Conservation (phyloP, 2,329 filamentous ascomycete genomes). For the Fusarium camptoceras region DNA sequence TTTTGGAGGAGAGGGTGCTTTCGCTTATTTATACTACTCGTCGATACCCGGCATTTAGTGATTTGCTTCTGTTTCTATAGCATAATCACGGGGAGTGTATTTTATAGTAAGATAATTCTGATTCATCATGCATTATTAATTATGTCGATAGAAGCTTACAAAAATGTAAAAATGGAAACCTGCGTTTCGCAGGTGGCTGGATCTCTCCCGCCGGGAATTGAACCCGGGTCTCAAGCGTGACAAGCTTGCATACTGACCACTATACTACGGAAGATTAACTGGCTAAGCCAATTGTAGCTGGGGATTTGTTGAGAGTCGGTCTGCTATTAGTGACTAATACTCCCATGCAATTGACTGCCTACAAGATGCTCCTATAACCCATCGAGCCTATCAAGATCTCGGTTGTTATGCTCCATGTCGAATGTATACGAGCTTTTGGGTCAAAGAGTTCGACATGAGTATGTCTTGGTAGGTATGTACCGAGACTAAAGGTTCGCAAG, state of each 20-base stretch:
- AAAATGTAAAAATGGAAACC: conserved; percentile 4
- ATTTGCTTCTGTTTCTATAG: conserved; percentile 21
- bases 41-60: conserved; percentile 51
- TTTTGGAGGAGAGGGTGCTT: conserved; percentile 31
- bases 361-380: too few relatives aligned
- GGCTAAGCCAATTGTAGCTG: conserved; percentile 5
- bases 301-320: background rate
- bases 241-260: conserved; percentile 44
- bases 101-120: conserved; percentile 15
- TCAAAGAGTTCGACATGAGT: fast-evolving
- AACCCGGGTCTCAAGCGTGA: conserved; percentile 44
- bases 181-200: conserved; percentile 30
- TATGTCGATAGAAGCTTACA: background rate
- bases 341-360: fast-evolving
- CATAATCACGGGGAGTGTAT: conserved; percentile 23
- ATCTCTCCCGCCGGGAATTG: conserved; percentile 44
- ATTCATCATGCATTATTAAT: background rate
- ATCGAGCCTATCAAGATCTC: background rate
- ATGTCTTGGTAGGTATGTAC: background rate
- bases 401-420: background rate
- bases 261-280: conserved; percentile 38
- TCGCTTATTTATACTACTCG: conserved; percentile 46
- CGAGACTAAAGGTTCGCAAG: background rate
- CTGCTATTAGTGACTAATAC: fast-evolving
- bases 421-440: background rate